Evolutionary conservation across 2,329 filamentous ascomycete species (phyloP).

Genomic region (Zasmidium citrigriseum): DNA sequence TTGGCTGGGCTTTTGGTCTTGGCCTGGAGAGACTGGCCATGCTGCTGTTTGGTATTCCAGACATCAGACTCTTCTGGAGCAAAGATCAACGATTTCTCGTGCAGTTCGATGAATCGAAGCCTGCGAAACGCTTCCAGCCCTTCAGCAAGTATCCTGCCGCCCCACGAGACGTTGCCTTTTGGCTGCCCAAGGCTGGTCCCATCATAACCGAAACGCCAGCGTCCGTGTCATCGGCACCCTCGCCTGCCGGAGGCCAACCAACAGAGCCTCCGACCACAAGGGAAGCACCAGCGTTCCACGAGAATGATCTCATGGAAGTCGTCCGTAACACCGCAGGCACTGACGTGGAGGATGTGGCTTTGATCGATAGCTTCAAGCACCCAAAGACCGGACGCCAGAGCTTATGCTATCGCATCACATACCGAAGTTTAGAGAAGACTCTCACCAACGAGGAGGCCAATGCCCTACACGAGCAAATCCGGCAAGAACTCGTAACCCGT

Average conservation of each 20-base stretch:
- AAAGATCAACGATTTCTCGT: slow-evolving; percentile 78
- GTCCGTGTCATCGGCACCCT: slow-evolving; percentile 34
- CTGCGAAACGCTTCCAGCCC: slow-evolving; percentile 69
- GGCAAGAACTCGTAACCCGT: slow-evolving; percentile 63
- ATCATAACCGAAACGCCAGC: slow-evolving; percentile 34
- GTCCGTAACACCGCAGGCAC: slow-evolving; percentile 81
- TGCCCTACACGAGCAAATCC: slow-evolving; percentile 69
- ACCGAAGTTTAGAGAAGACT: slow-evolving; percentile 87
- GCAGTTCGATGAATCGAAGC: slow-evolving; percentile 65
- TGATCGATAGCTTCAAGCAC: slow-evolving; percentile 86
- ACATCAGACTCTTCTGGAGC: slow-evolving; percentile 97
- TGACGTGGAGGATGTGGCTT: slow-evolving; percentile 79
- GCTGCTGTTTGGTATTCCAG: slow-evolving; percentile 93
- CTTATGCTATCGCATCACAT: slow-evolving; percentile 90
- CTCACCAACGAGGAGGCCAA: slow-evolving; percentile 83
- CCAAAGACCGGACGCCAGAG: slow-evolving; percentile 81
- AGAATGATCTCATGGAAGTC: slow-evolving; percentile 97
- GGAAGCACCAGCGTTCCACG: slow-evolving; percentile 65
- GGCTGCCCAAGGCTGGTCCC: slow-evolving; percentile 57
- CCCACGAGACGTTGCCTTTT: slow-evolving; percentile 92
- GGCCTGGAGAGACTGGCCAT: slow-evolving; percentile 95
- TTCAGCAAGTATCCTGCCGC: slow-evolving; percentile 92
- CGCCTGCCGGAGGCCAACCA: slow-evolving; percentile 37
- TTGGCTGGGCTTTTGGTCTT: slow-evolving; percentile 95
- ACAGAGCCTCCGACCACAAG: slow-evolving; percentile 36